Base-by-base conservation (phyloP, 2,329 filamentous ascomycete species). In the Dactylellina sp. region DNA sequence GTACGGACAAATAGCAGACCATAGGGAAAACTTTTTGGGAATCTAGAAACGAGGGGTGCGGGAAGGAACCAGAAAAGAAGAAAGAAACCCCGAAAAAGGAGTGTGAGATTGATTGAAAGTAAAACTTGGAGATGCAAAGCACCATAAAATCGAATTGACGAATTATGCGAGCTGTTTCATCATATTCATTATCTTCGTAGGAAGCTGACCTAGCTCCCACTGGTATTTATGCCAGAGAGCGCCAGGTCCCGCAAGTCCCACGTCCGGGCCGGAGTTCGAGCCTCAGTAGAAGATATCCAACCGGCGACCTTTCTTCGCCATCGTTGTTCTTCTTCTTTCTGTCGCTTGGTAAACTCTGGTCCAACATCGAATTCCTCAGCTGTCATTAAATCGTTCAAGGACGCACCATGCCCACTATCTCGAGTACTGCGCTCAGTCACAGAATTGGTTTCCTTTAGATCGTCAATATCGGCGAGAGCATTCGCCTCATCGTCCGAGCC, bases 321-420 rank as follows among this genome's bases (percentile, higher is more conserved):
- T 75, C 91, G 86, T 52, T 92, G 89, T 82, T 99, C 95, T 82
- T 99, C 95, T 79, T 94, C 92, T 71, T 91, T 87, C 80, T 98
- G 94, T 76, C 93, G 86, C 78, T 89, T 86, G 76, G 98, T 89
- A 80, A 98, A 99, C 81, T 96, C 92, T 1, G 94, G 95, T 0
- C 95, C 95, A 64, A 99, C 92, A 80, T 99, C 95, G 79, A 99
- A 99, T 80, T 99, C 95, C 81, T 99, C 95, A 59, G 92, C 92
- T 11, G 97, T 91, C 55, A 92, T 87, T 86, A 91, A 94, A 79
- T 93, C 90, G 78, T 93, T 90, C 68, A 72, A 46, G 16, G 68
- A 72, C 9, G 32, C 60, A 1, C 68, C 68, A 32, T 72, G 68
- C 12, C 87, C 86, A 49, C 84, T 84, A 40, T 82, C 81, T 20